A percentile compares a stretch with the other conserved stretches of the same genome.
These are phyloP conservation scores for Yamadazyma scolyti DNA, from an alignment of 805 yeast genomes.

Conservation along the genomic window DNA sequence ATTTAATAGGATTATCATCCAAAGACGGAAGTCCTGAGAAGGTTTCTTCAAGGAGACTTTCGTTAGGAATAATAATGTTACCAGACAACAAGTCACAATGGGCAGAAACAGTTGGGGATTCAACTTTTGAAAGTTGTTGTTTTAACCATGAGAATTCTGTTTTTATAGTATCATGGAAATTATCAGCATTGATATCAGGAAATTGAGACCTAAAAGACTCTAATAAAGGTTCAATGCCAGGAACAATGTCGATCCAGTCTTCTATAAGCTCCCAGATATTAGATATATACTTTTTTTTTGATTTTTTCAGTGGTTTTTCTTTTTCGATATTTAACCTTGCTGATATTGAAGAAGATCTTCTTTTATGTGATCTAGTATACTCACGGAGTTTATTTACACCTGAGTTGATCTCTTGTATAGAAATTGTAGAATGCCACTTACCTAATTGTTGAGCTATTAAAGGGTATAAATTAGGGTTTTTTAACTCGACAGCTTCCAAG, in stretches of 20 bases:
- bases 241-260: constrained; percentile 63
- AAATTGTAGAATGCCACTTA: constrained; percentile 60
- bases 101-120: constrained; percentile 57
- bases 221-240: constrained; percentile 41
- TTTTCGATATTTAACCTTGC: no score
- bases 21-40: constrained; percentile 14
- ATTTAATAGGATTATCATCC: constrained; percentile 43
- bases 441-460: constrained; percentile 65
- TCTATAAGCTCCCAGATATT: constrained; percentile 59
- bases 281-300: constrained; percentile 29
- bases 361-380: constrained; percentile 13
- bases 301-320: constrained; percentile 10
- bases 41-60: constrained; percentile 7
- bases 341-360: no score
- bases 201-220: constrained; percentile 34
- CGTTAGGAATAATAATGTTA: constrained; percentile 58
- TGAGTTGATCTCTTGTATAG: constrained; percentile 43
- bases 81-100: constrained; percentile 78
- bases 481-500: constrained; percentile 51
- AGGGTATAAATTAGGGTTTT: constrained; percentile 44
- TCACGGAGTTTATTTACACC: constrained; percentile 39
- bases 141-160: constrained; percentile 57
- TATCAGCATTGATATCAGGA: constrained; percentile 16
- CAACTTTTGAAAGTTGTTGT: constrained; percentile 26
- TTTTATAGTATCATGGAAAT: constrained; percentile 35